Evolutionary conservation across 257 asterid genomes (phyloP).

Genomic region (Lantana camara): DNA sequence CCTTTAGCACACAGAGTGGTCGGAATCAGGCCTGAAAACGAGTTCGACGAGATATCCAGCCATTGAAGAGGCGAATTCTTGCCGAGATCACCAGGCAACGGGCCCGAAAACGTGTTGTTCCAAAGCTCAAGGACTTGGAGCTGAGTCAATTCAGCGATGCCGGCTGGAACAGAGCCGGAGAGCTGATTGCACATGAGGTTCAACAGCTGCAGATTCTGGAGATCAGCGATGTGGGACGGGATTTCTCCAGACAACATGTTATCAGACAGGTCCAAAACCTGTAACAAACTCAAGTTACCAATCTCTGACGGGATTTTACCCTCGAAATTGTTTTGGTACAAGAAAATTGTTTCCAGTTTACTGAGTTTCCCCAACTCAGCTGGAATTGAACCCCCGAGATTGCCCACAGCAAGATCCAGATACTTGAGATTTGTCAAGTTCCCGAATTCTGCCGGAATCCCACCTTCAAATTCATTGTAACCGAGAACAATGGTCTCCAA

Average conservation of each 20-base stretch:
- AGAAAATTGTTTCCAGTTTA: conserved; percentile 47
- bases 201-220: conserved; percentile 54
- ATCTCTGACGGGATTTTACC: conserved; percentile 56
- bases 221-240: conserved; percentile 48
- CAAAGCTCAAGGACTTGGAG: conserved; percentile 60
- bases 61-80: conserved; percentile 53
- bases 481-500: conserved; percentile 66
- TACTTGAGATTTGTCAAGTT: conserved; percentile 62
- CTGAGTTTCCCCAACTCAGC: conserved; percentile 53
- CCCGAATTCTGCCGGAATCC: conserved; percentile 63
- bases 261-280: conserved; percentile 62
- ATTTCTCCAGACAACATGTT: conserved; percentile 60
- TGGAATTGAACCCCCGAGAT: conserved; percentile 62
- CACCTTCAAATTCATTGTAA: conserved; percentile 61
- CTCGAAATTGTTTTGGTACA: conserved; percentile 58
- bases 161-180: conserved; percentile 58
- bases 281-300: conserved; percentile 49
- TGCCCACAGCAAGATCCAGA: conserved; percentile 62
- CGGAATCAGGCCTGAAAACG: conserved; percentile 56
- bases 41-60: conserved; percentile 66
- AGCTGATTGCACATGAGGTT: conserved; percentile 62
- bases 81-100: conserved; percentile 64
- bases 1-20: conserved; percentile 52
- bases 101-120: conserved; percentile 71
- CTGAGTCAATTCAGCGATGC: conserved; percentile 42